Evolutionary conservation across 2,329 filamentous ascomycete genomes (phyloP), one percentile per base, ranked within the genome.

Genomic region (Verticillium nonalfalfae): DNA sequence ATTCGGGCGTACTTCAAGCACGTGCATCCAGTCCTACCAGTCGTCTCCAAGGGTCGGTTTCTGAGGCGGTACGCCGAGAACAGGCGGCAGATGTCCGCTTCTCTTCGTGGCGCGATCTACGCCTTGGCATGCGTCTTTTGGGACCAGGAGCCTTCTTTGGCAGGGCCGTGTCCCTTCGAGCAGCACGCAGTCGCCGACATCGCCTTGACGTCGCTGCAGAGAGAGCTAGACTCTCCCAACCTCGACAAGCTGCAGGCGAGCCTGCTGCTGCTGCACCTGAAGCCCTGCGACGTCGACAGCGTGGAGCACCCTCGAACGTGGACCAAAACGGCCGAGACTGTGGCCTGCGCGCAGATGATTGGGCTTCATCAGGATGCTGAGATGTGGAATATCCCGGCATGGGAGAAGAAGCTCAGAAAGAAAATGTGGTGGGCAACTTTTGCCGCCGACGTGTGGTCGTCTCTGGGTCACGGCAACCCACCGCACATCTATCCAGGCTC

Each of bases 111-210:
- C 13, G 77, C 73, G 5, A 68, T 81, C 0, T 81, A 81, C 57
- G 78, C 75, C 2, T 66, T 81, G 21, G 78, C 75, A 1, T 75
- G 71, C 9, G 73, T 73, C 3, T 80, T 79, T 60, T 79, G 78
- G 78, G 64, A 69, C 7, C 70, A 72, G 31, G 76, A 78, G 26
- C 62, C 66, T 1, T 65, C 67, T 0, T 66, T 77, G 1, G 68
- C 69, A 5, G 66, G 62, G 3, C 64, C 71, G 1, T 70, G 72
- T 6, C 73, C 74, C 0, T 75, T 78, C 45, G 64, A 74, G 59
- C 77, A 81, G 63, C 73, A 78, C 33, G 72, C 78, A 59, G 69
- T 99, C 78, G 61, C 77, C 39, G 75, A 76, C 35, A 71, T 76
- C 56, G 77, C 78, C 1, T 76, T 79, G 57, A 70, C 72, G 31